Base-by-base conservation (phyloP, 148 eudicot genomes). In the Amaranthus hypochondriacus region DNA sequence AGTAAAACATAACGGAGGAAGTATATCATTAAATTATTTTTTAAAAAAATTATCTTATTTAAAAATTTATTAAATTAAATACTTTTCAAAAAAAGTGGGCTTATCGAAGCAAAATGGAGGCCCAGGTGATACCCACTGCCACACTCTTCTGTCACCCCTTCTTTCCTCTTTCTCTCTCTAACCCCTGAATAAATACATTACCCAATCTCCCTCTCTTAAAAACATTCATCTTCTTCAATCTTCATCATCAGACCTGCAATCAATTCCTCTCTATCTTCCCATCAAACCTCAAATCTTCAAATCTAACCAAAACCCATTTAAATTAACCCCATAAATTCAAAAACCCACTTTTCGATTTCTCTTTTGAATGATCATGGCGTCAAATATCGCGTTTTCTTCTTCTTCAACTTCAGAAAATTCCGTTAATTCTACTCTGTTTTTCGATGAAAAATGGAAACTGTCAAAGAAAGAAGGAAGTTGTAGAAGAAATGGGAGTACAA, bases 361-460 rank as follows among this genome's bases (percentile, higher is more conserved):
- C 39, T 14, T 57, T 56, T 12, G 0, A 1, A 11, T 48, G 56
- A 48, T 53, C 61, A 79, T 83, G 78, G 70, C 76, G 2, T 58
- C 77, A 58, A 69, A 62, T 50, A 72, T 44, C 5, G 42, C 76
- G 21, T 58, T 78, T 59, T 58, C 66, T 2, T 55, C 75, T 5
- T 9, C 81, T 5, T 21, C 52, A 42, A 8, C 59, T 5, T 42
- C 77, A 46, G 6, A 76, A 6, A 49, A 46, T 2, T 39, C 84
- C 4, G 12, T 81, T 6, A 51, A 63, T 2, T 10, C 84, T 7
- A 67, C 78, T 55, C 51, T 83, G 9, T 85, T 81, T 69, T 62
- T 82, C 4, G 87, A 89, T 15, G 93, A 87, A 21, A 90, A 87
- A 6, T 88, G 89, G 90, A 88, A 87, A 83, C 71, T 88, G 0